Base-by-base conservation (phyloP, 2,329 filamentous ascomycete genomes). In the Westerdykella sp. region DNA sequence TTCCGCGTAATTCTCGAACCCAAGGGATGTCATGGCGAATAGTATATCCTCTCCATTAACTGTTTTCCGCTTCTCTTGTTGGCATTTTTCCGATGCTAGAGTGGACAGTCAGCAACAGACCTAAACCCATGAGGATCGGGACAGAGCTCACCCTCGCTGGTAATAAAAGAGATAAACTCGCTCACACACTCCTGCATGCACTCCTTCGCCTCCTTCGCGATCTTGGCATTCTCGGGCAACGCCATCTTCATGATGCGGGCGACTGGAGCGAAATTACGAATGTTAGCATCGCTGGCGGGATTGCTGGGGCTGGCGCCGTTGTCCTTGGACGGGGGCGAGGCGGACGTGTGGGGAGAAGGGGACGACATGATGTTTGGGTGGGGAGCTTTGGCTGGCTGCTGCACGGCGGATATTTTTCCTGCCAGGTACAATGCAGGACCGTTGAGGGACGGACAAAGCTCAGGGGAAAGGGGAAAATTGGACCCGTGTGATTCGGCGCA, bases 111-210 rank as follows among this genome's bases (percentile, higher is more conserved):
- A 61, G 51, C n/a, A n/a, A n/a, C n/a, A n/a, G n/a, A n/a, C n/a
- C n/a, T n/a, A n/a, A 39, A 47, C 47, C 22, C 47, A 32, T 23
- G 16, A 37, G 32, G 31, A 23, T 32, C 13, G 6, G 15, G 36
- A 11, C 15, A 40, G 54, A 51, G 73, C 85, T 65, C 69, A 95
- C 93, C 93, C 78, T 98, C 93, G 69, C 91, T 97, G 30, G 93
- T 98, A 66, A 98, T 97, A 76, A 98, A 98, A 6, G 88, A 95
- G 74, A 98, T 98, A 70, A 98, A 98, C 73, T 98, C 93, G 81
- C 90, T 96, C 46, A 98, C 93, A 65, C 93, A 98, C 70, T 98
- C 93, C 70, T 98, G 93, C 93, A 98, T 97, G 72, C 93, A 98
- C 68, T 98, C 93, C 70, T 98, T 98, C 43, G 93, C 93, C 67